Evolutionary conservation across 192 early-diverging fungal genomes (phyloP), one percentile per base, ranked within the genome.

Genomic region (Polychytrium aggregatum): DNA sequence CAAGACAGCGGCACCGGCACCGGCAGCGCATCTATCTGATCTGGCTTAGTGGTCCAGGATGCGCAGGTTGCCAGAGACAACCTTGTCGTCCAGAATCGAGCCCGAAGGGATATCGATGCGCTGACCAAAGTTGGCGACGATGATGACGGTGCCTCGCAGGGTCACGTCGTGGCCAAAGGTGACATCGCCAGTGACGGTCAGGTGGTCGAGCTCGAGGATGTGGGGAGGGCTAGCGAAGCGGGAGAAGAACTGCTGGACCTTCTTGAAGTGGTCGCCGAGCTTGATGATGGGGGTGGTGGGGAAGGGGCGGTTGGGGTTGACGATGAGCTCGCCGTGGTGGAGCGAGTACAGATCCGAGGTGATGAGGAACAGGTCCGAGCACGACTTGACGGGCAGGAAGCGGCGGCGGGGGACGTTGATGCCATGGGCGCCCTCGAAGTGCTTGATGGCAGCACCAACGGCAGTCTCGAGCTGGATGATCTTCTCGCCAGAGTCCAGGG

Each of bases 381-480:
- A 95, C 48, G 87, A 91, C 67, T 98, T 98, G 50, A 98, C 96
- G 33, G 96, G 96, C 68, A 98, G 73, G 79, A 98, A 98, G 48
- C 96, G 87, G 55, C 70, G 82, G 46, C 96, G 84, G 8, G 93
- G 93, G n/a, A 98, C 96, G 57, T 98, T 98, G 61, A 98, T 76
- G 52, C 96, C 96, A 48, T 92, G 90, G 9, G 90, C 86, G 33
- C 81, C 82, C 16, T 81, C 70, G 62, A 98, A 98, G 71, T 97
- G 90, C 72, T 96, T 95, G 72, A 97, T 98, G 37, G 86, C 92
- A 2, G 96, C 93, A 64, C 96, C 96, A 26, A 97, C 96, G 34
- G 96, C 96, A 9, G 96, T 98, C 70, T 98, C 96, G 16, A 98
- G 75, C 71, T 98, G 96, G 42, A 98, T 86, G 1, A 96, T 89